Percentiles rank a stretch among this genome's conserved stretches.
These are phyloP conservation scores for Rachicladosporium sp. DNA, from an alignment of 2,329 filamentous ascomycete genomes.

Conservation along the genomic window DNA sequence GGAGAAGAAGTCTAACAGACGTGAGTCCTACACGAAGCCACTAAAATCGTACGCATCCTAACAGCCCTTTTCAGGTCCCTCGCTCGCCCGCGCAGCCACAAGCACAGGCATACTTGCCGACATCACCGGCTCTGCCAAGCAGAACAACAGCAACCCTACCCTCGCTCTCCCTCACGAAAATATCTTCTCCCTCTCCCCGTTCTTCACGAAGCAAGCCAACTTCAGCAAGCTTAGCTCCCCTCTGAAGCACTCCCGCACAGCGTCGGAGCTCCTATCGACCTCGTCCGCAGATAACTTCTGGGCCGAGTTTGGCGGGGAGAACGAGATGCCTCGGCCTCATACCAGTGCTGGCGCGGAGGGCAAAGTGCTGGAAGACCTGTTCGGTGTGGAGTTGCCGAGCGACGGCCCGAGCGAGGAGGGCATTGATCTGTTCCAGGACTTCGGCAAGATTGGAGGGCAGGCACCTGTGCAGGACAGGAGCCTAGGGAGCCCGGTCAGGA, in stretches of 20 bases:
- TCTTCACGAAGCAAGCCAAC: constrained; percentile 12
- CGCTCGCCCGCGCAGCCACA: constrained; percentile 49
- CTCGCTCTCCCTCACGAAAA: constrained; percentile 13
- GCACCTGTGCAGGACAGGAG: constrained; percentile 12
- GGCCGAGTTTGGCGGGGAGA: too few species aligned
- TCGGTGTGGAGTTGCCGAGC: constrained; percentile 42
- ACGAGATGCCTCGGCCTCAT: too few species aligned
- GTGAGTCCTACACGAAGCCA: too few species aligned
- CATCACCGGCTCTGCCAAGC: constrained; percentile 42
- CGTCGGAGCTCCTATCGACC: not conserved
- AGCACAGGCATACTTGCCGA: constrained; percentile 52
- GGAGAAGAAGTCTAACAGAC: constrained; percentile 43
- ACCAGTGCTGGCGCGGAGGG: constrained; percentile 8
- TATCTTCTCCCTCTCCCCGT: constrained; percentile 15
- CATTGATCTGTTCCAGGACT: constrained; percentile 63
- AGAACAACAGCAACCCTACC: constrained; percentile 30
- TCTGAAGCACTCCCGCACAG: constrained; percentile 16
- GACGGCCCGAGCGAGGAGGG: constrained; percentile 44
- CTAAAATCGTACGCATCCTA: too few species aligned
- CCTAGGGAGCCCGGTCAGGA: constrained; percentile 20
- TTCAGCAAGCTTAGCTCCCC: constrained; percentile 21
- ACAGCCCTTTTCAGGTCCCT: constrained; percentile 22
- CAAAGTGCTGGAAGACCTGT: constrained; percentile 42
- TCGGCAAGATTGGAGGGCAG: constrained; percentile 54
- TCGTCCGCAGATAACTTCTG: too few species aligned